Percentiles rank a stretch among this genome's conserved stretches.
phyloP scores from a whole-genome alignment of 352 stramenopile species.

The Pythium inflatum region DNA sequence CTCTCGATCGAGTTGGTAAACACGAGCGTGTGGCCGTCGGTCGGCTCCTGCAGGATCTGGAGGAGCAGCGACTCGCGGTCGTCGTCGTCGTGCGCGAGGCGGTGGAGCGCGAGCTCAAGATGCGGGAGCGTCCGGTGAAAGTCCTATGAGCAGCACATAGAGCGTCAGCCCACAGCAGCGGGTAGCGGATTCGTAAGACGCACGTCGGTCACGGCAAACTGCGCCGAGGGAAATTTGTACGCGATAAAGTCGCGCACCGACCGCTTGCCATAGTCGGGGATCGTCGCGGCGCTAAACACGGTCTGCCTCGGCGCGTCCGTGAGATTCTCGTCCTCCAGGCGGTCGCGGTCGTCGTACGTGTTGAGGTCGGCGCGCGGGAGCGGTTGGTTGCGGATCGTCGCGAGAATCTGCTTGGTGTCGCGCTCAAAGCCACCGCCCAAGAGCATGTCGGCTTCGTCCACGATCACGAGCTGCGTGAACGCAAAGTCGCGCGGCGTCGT shows the following conservation, averaged over 20 bases:
- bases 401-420: slow-evolving; percentile 82
- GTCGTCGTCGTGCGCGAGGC: slow-evolving; percentile 45
- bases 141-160: slow-evolving; percentile 40
- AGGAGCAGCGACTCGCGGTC: slow-evolving; percentile 48
- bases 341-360: slow-evolving; percentile 18
- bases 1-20: slow-evolving; percentile 82
- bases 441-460: slow-evolving; percentile 86
- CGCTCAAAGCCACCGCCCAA: slow-evolving; percentile 73
- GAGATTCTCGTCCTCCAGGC: slow-evolving; percentile 32
- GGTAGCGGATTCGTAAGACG: too few species aligned
- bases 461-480: slow-evolving; percentile 72
- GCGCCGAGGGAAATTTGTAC: slow-evolving; percentile 71
- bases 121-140: slow-evolving; percentile 74
- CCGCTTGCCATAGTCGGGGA: slow-evolving; percentile 77
- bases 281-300: slow-evolving; percentile 83
- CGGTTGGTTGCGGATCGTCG: slow-evolving; percentile 81
- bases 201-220: slow-evolving; percentile 75
- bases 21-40: slow-evolving; percentile 55
- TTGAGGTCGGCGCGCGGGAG: slow-evolving; percentile 55
- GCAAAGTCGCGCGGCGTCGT: slow-evolving; percentile 73
- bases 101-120: slow-evolving; percentile 43
- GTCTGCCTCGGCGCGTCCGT: slow-evolving; percentile 50
- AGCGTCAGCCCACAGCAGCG: neutral
- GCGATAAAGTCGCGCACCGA: slow-evolving; percentile 73
- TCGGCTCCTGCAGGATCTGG: slow-evolving; percentile 44